Evolutionary conservation across 2,329 filamentous ascomycete species (phyloP).

Genomic region (Aspergillus texensis): DNA sequence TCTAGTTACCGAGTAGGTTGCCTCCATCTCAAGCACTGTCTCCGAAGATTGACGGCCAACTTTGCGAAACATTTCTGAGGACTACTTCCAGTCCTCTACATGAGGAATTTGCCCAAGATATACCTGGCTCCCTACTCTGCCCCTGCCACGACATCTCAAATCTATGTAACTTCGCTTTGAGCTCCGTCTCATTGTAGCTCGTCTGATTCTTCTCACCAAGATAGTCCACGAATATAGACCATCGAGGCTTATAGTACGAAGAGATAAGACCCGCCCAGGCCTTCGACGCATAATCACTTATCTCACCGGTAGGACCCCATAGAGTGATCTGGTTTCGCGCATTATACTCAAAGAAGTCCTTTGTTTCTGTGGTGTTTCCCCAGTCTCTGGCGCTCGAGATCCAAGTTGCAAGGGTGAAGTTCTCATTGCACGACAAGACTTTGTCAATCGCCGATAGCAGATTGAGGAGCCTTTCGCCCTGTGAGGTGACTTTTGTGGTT

Average conservation of each 20-base stretch:
- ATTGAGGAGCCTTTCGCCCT: not conserved
- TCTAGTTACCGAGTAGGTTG: not conserved
- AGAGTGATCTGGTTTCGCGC: conserved; percentile 56
- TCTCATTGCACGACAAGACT: not conserved
- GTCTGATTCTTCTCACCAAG: not conserved
- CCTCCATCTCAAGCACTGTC: not conserved
- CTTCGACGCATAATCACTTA: conserved; percentile 55
- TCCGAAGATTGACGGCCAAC: not conserved
- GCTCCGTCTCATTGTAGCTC: not conserved
- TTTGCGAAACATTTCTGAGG: not conserved
- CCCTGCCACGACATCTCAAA: not conserved
- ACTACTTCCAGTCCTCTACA: not conserved
- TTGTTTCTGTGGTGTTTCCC: conserved; percentile 12
- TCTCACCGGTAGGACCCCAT: conserved; percentile 53
- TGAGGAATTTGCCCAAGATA: not conserved
- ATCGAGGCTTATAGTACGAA: conserved; percentile 51
- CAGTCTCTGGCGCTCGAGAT: not conserved
- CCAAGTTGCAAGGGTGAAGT: not conserved
- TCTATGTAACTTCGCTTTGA: not conserved
- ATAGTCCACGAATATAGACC: conserved; percentile 51
- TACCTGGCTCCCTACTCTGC: not conserved
- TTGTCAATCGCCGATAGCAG: not conserved
- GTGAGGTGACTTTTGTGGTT: too few relatives aligned
- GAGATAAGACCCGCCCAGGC: conserved; percentile 52
- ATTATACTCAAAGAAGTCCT: conserved; percentile 49